Conservation (phyloP, 2,329 filamentous ascomycete species). For the Fusarium lateritium region DNA sequence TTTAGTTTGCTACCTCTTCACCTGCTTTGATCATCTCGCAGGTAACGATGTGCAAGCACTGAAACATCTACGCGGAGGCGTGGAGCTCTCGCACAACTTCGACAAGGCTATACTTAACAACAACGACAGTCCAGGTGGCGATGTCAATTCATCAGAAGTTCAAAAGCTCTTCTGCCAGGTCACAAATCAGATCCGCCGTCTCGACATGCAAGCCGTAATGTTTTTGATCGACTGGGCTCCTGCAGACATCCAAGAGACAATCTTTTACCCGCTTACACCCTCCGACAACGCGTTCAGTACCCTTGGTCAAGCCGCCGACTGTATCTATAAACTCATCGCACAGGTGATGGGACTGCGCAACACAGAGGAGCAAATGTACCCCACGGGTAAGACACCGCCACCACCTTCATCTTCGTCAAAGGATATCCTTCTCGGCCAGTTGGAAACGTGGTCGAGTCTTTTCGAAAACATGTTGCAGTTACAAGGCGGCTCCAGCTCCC, state of each 20-base stretch:
- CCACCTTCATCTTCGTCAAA: background rate
- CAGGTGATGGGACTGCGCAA: background rate
- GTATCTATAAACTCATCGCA: background rate
- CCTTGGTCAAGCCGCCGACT: background rate
- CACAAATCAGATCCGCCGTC: background rate
- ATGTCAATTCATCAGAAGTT: background rate
- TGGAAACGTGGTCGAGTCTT: background rate
- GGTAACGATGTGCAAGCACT: background rate
- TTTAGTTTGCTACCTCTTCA: background rate
- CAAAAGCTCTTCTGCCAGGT: background rate
- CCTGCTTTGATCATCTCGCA: background rate
- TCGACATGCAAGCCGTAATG: background rate
- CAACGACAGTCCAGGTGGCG: too few species aligned
- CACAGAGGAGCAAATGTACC: background rate
- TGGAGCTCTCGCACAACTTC: background rate
- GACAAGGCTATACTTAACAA: background rate
- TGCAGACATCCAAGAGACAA: background rate
- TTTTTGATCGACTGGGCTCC: background rate
- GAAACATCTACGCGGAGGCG: background rate
- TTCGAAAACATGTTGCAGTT: background rate
- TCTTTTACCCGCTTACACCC: background rate
- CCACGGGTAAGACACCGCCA: background rate
- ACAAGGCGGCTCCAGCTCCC: background rate
- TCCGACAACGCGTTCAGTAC: background rate
- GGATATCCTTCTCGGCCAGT: background rate